Evolutionary conservation across 331 rosid genomes (phyloP).

Genomic region (Quercus lobata): DNA sequence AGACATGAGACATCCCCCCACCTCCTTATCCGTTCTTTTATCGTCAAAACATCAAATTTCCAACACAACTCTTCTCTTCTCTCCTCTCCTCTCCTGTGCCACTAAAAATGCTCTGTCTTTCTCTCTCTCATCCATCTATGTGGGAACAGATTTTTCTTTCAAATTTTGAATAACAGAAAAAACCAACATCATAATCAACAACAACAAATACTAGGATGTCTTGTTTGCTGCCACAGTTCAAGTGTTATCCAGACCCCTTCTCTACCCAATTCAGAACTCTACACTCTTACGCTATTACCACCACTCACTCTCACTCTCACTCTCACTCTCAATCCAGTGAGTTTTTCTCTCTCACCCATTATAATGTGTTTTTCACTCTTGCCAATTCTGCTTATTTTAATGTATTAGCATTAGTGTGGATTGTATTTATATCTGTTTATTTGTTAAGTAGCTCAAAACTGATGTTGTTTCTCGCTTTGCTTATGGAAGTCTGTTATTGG

Average conservation of each 20-base stretch:
- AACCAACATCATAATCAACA: too few species aligned
- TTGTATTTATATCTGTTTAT: neutral
- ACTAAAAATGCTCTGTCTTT: neutral
- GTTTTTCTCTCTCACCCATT: constrained; percentile 3
- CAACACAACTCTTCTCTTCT: neutral
- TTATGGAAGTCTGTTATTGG: neutral
- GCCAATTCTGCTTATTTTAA: neutral
- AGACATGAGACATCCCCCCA: neutral
- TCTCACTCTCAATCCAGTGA: constrained; percentile 12
- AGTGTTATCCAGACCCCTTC: constrained; percentile 33
- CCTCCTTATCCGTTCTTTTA: constrained; percentile 19
- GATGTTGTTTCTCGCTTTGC: neutral
- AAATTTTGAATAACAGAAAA: neutral
- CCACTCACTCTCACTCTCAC: constrained; percentile 4
- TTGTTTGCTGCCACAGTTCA: constrained; percentile 53
- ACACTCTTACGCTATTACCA: neutral
- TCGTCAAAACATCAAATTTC: neutral
- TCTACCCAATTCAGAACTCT: constrained; percentile 28
- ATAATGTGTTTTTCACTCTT: neutral
- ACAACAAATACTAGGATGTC: constrained; percentile 28
- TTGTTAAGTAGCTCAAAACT: neutral
- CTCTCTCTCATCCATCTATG: neutral
- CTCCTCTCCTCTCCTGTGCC: neutral
- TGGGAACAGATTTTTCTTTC: neutral
- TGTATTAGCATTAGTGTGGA: neutral